Evolutionary conservation across 2,329 filamentous ascomycete species (phyloP).

Genomic region (Aureobasidium sp.): DNA sequence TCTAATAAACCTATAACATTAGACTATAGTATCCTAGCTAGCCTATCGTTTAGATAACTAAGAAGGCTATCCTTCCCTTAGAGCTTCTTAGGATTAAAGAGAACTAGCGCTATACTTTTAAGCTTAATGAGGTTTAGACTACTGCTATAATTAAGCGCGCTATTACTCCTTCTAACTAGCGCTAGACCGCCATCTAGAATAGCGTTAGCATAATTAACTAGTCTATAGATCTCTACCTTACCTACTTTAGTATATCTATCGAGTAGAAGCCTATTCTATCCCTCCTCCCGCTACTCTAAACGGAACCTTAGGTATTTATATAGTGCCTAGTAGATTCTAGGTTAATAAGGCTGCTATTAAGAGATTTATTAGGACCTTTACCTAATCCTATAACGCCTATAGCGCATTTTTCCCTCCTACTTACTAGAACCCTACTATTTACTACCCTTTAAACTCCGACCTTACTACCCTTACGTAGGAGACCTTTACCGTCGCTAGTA

Average conservation of each 20-base stretch:
- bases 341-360: conserved; percentile 40
- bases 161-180: conserved; percentile 65
- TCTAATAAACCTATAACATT: conserved; percentile 44
- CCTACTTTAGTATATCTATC: conserved; percentile 67
- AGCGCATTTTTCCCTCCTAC: conserved; percentile 48
- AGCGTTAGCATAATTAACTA: conserved; percentile 64
- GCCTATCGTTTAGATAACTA: conserved; percentile 54
- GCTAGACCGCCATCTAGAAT: conserved; percentile 60
- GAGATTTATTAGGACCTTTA: conserved; percentile 55
- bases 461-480: conserved; percentile 27
- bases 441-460: conserved; percentile 23
- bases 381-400: conserved; percentile 53
- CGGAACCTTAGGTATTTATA: conserved; percentile 65
- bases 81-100: conserved; percentile 47
- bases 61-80: conserved; percentile 49
- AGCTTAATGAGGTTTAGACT: conserved; percentile 59
- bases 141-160: conserved; percentile 88
- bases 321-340: conserved; percentile 46
- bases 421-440: conserved; percentile 39
- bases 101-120: conserved; percentile 53
- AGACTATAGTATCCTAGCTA: conserved; percentile 40
- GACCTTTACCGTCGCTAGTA: conserved; percentile 50
- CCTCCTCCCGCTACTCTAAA: conserved; percentile 34
- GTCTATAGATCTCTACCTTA: conserved; percentile 60
- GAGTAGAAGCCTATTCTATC: conserved; percentile 51